phyloP scores from a whole-genome alignment of 2,329 filamentous ascomycete genomes.

The Aspergillus fumigatiaffinis region DNA sequence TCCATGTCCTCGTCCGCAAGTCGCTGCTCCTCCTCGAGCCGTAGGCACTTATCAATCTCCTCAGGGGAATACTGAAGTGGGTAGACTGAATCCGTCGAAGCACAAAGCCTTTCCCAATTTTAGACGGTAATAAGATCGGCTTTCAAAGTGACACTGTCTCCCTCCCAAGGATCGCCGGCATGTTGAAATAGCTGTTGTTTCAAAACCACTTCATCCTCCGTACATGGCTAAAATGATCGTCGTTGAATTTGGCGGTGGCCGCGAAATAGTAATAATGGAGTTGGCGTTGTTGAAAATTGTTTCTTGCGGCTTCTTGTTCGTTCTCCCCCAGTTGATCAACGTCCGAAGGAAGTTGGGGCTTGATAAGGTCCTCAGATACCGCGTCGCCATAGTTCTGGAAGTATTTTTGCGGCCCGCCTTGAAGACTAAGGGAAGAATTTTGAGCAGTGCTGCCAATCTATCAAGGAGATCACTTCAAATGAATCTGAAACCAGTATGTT shows the following conservation, averaged over 20 bases:
- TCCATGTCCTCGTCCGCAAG: too few relatives aligned
- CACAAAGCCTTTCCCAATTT: too few relatives aligned
- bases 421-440: slow-evolving; percentile 25
- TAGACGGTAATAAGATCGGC: neutral
- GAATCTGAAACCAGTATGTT: slow-evolving; percentile 27
- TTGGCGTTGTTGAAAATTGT: slow-evolving; percentile 13
- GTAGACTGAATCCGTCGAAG: too few relatives aligned
- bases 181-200: slow-evolving; percentile 17
- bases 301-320: slow-evolving; percentile 12
- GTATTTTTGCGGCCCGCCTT: slow-evolving; percentile 24
- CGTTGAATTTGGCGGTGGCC: slow-evolving; percentile 10
- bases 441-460: slow-evolving; percentile 23
- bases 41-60: too few relatives aligned
- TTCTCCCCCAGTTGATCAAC: slow-evolving; percentile 3
- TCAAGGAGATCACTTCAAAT: slow-evolving; percentile 19
- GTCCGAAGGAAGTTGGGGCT: slow-evolving; percentile 9
- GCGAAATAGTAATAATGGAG: slow-evolving; percentile 22
- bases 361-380: slow-evolving; percentile 14
- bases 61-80: too few relatives aligned
- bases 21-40: too few relatives aligned
- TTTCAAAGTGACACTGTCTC: slow-evolving; percentile 22
- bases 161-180: slow-evolving; percentile 26
- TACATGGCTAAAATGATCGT: slow-evolving; percentile 17
- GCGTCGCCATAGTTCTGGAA: slow-evolving; percentile 29
- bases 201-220: slow-evolving; percentile 9